These are phyloP conservation scores for Colletotrichum higginsianum DNA, from an alignment of 2,329 filamentous ascomycete species.

Conservation along the genomic window DNA sequence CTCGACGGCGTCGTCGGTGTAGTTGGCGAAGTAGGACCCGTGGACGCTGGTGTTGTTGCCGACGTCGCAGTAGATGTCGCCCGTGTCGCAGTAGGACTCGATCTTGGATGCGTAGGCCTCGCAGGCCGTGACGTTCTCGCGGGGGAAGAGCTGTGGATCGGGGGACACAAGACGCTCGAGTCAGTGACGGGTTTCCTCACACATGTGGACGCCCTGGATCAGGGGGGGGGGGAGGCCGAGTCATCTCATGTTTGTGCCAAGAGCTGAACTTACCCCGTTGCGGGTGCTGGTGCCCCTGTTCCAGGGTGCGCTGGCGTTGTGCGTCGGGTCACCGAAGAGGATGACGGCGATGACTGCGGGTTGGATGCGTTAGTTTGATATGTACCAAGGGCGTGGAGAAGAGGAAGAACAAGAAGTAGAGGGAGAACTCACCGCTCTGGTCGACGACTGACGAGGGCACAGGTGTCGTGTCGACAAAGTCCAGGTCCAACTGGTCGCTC, in stretches of 20 bases:
- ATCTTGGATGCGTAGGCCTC: slow-evolving; percentile 54
- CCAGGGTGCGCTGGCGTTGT: slow-evolving; percentile 54
- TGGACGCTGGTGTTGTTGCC: slow-evolving; percentile 51
- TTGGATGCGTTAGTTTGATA: slow-evolving; percentile 34
- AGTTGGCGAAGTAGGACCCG: slow-evolving; percentile 54
- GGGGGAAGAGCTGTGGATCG: slow-evolving; percentile 53
- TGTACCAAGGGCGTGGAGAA: no score
- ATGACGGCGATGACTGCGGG: slow-evolving; percentile 57
- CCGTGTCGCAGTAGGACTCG: slow-evolving; percentile 58
- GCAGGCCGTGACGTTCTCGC: slow-evolving; percentile 53
- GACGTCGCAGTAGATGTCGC: slow-evolving; percentile 58
- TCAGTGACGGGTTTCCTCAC: background rate
- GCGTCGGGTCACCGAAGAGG: slow-evolving; percentile 59
- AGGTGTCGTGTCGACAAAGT: slow-evolving; percentile 45
- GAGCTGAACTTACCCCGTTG: slow-evolving; percentile 54
- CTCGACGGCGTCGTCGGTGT: slow-evolving; percentile 53
- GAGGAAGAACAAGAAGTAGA: no score
- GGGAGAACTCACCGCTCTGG: slow-evolving; percentile 51
- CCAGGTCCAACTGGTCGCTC: slow-evolving; percentile 2
- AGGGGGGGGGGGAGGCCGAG: background rate
- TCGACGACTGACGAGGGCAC: slow-evolving; percentile 49
- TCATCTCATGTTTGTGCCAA: no score
- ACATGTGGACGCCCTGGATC: background rate
- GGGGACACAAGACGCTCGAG: background rate
- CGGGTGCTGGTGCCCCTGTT: slow-evolving; percentile 54